Conservation (phyloP, 1,284 basidiomycete genomes). For the Singerocomus rubriflavus region DNA sequence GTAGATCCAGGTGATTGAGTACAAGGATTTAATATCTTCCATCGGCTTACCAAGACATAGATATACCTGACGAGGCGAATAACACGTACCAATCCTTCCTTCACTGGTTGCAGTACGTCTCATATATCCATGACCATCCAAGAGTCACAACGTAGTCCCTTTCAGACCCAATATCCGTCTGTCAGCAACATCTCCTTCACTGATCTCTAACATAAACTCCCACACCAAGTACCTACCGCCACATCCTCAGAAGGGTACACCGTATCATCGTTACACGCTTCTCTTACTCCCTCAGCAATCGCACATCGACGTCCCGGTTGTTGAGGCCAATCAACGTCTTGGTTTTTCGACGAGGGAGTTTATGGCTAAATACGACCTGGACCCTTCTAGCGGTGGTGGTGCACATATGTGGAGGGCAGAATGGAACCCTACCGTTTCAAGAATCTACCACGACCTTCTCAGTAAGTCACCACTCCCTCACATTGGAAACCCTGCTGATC, state of each 20-base stretch:
- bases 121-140: not conserved
- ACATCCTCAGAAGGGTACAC: slow-evolving; percentile 81
- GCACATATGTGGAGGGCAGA: slow-evolving; percentile 82
- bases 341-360: slow-evolving; percentile 70
- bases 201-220: slow-evolving; percentile 40
- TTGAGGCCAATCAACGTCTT: slow-evolving; percentile 41
- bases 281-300: slow-evolving; percentile 72
- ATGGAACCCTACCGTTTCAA: slow-evolving; percentile 68
- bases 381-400: slow-evolving; percentile 57
- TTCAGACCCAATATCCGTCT: slow-evolving; percentile 79
- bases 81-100: slow-evolving; percentile 71
- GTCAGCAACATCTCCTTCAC: slow-evolving; percentile 50
- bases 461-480: slow-evolving; percentile 45
- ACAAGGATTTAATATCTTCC: not conserved
- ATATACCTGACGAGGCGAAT: slow-evolving; percentile 73
- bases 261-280: slow-evolving; percentile 82
- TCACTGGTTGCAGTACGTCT: slow-evolving; percentile 81
- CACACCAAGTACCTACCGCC: slow-evolving; percentile 81
- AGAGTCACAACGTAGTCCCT: not conserved
- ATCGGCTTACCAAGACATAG: slow-evolving; percentile 36
- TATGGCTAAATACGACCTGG: slow-evolving; percentile 51
- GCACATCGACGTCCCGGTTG: slow-evolving; percentile 39
- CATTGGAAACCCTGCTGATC: slow-evolving; percentile 6
- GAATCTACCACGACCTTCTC: slow-evolving; percentile 65
- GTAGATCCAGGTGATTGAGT: slow-evolving; percentile 70